phyloP scores from a whole-genome alignment of 2,329 filamentous ascomycete species.

The Thielaviopsis punctulata region DNA sequence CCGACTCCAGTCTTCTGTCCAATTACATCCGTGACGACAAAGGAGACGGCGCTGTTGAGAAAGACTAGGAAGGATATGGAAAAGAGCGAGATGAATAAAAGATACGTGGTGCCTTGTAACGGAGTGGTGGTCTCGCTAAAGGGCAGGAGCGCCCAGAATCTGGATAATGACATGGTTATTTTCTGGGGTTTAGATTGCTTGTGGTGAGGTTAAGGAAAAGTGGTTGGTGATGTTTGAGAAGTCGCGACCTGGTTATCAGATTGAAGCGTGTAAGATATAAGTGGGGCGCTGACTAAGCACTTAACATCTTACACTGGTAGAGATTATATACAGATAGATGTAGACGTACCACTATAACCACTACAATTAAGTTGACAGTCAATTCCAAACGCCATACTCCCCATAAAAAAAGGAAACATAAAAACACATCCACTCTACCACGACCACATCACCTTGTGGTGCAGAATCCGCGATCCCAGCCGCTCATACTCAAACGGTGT shows the following conservation, averaged over 20 bases:
- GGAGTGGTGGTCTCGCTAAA: constrained; percentile 43
- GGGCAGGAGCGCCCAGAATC: constrained; percentile 31
- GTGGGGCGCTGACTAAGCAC: too few species aligned
- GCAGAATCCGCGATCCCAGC: constrained; percentile 62
- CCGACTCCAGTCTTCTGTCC: constrained; percentile 57
- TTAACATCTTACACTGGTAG: too few species aligned
- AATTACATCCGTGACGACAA: constrained; percentile 70
- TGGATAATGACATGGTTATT: constrained; percentile 17
- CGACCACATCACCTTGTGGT: constrained; percentile 59
- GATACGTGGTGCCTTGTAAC: constrained; percentile 53
- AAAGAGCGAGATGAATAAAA: constrained; percentile 68
- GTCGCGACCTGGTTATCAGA: too few species aligned
- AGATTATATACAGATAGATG: too few species aligned
- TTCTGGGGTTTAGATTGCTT: neutral
- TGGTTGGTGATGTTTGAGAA: neutral
- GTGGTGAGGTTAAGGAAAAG: neutral
- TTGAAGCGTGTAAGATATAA: too few species aligned
- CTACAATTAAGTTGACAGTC: too few species aligned
- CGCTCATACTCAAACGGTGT: constrained; percentile 75
- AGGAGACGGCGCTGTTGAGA: constrained; percentile 68
- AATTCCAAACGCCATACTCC: neutral
- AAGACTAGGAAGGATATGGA: constrained; percentile 83
- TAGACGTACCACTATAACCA: too few species aligned
- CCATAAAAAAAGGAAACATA: neutral
- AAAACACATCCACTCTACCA: constrained; percentile 24